Evolutionary conservation across 1,284 basidiomycete genomes (phyloP), one percentile per base, ranked within the genome.

Genomic region (Apiotrichum domesticum): DNA sequence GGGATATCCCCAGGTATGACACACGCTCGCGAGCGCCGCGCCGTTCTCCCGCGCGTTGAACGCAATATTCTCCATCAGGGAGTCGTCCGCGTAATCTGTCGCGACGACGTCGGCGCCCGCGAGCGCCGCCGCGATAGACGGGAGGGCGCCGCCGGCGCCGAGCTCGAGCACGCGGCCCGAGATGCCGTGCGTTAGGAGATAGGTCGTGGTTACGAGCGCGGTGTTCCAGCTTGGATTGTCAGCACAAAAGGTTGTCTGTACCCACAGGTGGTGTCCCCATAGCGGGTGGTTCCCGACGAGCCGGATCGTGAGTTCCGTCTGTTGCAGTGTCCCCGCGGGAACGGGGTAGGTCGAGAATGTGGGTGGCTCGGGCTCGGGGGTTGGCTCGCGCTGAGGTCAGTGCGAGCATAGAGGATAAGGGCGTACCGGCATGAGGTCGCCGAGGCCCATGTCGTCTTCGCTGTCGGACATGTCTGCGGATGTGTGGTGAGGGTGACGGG

Each of bases 121-220:
- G 41, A 86, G 80, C 0, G 81, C 83, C 0, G 85, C 79, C 1
- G 91, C 83, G 11, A 97, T 79, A 2, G 87, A 85, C 0, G 95
- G 95, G 14, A 98, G 78, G 0, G 86, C 94, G 1, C 90, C 92
- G 0, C 92, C 95, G 0, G 95, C 95, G 1, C 95, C 95, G 0
- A 98, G 83, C 73, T 98, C 95, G 2, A 98, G 79, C 0, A 97
- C 85, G 34, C 72, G 77, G 54, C 77, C 78, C 3, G 79, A 54
- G 6, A 34, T 3, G 1, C 64, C 62, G 54, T 70, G 66, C 4
- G 55, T 47, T 13, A 91, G 86, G 2, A 94, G 79, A 71, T 85
- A 90, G 0, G 83, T 81, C 2, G 90, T 87, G 52, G 91, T 82
- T 0, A 85, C 81, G 13, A 85, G 79, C 1, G 89, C 85, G 1